Base-by-base conservation (phyloP, 2,329 filamentous ascomycete genomes). In the Trichophyton equinum region DNA sequence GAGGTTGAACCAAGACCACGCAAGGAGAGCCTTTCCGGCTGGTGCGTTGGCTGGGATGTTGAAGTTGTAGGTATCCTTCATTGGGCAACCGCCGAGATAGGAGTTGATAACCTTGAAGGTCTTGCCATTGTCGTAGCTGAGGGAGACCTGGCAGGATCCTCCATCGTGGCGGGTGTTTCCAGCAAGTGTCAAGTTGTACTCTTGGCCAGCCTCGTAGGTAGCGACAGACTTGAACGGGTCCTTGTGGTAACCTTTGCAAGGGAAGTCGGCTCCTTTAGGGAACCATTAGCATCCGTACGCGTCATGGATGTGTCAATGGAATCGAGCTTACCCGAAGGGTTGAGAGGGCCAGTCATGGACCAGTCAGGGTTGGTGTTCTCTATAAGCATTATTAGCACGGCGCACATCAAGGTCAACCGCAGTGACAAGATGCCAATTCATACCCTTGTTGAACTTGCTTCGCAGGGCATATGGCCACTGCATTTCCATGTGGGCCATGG, bases 1-100 rank as follows among this genome's bases (percentile, higher is more conserved):
- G 47, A 87, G 77, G 78, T 90, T 90, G 76, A 88, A 86, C 86
- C 86, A 89, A 30, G 83, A 85, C 89, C 89, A 92, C 42, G 84
- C 83, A 59, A 91, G 81, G 53, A 91, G 72, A 62, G 83, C 86
- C 36, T 85, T 67, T 2, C 81, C 73, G 73, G 77, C 63, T n/a
- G 84, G 82, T 1, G 83, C 82, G 65, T 86, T 83, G 2, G 75
- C 72, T 7, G 88, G 88, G 38, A 91, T 74, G 33, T 77, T 82
- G 73, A 91, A 91, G 66, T 80, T 74, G 72, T 85, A 88, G 61
- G 74, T 79, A 51, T 78, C 76, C 13, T 75, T 64, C 9, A 79
- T 65, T 1, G 81, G 76, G 65, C 81, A 85, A 11, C 77, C 79
- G 15, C 82, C 82, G 9, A 83, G 77, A 57, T 84, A 83, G 6